Evolutionary conservation across 352 stramenopile genomes (phyloP), one percentile per base, ranked within the genome.

Genomic region (Lagenidium sp.): DNA sequence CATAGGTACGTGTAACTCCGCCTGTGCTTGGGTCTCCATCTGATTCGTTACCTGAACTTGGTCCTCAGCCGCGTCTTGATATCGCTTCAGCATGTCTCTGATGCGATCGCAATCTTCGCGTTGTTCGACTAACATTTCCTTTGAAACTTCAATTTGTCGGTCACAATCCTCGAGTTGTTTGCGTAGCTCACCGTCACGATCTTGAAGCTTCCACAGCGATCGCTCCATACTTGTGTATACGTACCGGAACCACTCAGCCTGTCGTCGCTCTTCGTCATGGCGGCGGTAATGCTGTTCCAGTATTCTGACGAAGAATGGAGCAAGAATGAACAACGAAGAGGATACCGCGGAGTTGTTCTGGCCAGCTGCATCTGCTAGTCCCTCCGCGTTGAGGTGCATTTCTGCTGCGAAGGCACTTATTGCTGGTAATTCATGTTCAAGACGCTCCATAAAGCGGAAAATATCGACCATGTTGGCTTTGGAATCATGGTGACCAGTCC

Each of bases 21-120:
- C 40, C 29, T 83, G 61, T 0, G 78, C 75, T 11, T 63, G 41
- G 11, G 59, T 45, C 16, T 90, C 68, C 40, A 79, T 85, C 20
- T 82, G 69, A 24, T 75, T 85, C 2, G 73, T 85, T 29, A 82
- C 38, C 15, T 60, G 53, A 5, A 84, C 60, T 40, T 90, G 74
- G 28, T 86, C 66, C 10, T 87, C 69, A 0, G 76, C 78, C 0
- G 68, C 56, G 1, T 44, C 29, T 28, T 87, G 70, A 40, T 72
- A 82, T 0, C 74, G 66, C 26, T 68, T 49, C 73, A 86, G 82
- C 39, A 78, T 78, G 20, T 63, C 39, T 1, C 65, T 63, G 24
- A 85, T 67, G 0, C 65, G 57, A 2, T 81, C 50, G 6, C 60
- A 63, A 22, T 77, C 67, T 23, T 69, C 41, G 15, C 68, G 58